Conservation (phyloP, 2,329 filamentous ascomycete genomes). For the Fusarium sp. region DNA sequence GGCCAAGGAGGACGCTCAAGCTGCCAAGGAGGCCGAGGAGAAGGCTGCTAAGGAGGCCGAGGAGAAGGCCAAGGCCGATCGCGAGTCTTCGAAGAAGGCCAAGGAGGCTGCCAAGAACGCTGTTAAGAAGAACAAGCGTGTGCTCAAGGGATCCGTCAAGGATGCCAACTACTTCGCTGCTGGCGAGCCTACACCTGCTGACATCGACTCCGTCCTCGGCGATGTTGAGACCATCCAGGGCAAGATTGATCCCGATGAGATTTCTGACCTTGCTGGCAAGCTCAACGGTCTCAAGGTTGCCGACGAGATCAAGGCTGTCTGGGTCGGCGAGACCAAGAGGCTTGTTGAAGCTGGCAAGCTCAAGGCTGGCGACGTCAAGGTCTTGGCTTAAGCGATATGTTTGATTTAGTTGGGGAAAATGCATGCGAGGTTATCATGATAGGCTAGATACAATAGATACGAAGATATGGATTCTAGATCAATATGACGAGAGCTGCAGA, state of each 20-base stretch:
- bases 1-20: conserved; percentile 83
- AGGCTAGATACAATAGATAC: conserved; percentile 40
- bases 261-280: conserved; percentile 83
- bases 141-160: conserved; percentile 92
- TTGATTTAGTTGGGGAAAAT: not conserved
- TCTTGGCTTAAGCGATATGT: conserved; percentile 55
- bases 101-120: conserved; percentile 99
- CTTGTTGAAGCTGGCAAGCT: conserved; percentile 86
- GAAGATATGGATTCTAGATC: conserved; percentile 29
- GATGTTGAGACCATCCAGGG: conserved; percentile 88
- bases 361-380: conserved; percentile 84
- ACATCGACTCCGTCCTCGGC: conserved; percentile 84
- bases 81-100: conserved; percentile 89
- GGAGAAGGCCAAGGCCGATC: conserved; percentile 84
- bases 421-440: conserved; percentile 27
- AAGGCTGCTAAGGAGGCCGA: conserved; percentile 85
- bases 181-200: conserved; percentile 76
- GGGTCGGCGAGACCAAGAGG: conserved; percentile 79
- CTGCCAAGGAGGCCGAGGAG: conserved; percentile 86
- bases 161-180: conserved; percentile 96
- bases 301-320: conserved; percentile 86
- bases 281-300: conserved; percentile 82
- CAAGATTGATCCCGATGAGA: conserved; percentile 91
- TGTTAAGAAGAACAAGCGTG: conserved; percentile 99
- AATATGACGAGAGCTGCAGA: conserved; percentile 32